Conservation (phyloP, 805 yeast genomes). For the Wickerhamomyces subpelliculosus region DNA sequence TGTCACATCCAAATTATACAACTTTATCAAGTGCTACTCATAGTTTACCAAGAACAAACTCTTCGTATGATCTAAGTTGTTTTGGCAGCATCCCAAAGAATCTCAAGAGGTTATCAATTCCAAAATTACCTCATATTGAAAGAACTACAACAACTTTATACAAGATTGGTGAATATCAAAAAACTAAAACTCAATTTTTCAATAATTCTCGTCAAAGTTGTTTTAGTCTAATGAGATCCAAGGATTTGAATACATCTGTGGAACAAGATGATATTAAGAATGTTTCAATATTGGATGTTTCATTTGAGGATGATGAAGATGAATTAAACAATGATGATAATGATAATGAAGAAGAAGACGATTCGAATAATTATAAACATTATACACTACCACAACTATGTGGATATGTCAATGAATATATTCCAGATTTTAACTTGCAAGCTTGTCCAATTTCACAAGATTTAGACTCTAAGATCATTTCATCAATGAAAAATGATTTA, state of each 20-base stretch:
- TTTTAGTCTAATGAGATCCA: constrained; percentile 9
- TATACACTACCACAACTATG: constrained; percentile 23
- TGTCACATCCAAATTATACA: constrained; percentile 19
- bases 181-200: constrained; percentile 8
- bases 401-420: constrained; percentile 17
- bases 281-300: constrained; percentile 24
- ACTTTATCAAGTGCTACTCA: constrained; percentile 1
- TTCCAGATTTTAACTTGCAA: constrained; percentile 34
- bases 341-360: neutral
- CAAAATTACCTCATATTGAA: constrained; percentile 21
- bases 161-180: constrained; percentile 5
- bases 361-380: neutral
- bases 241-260: constrained; percentile 1
- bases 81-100: constrained; percentile 17
- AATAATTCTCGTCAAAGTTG: constrained; percentile 5
- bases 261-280: constrained; percentile 16
- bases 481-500: constrained; percentile 48
- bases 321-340: constrained; percentile 12
- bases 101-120: constrained; percentile 21
- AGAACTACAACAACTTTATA: constrained; percentile 11
- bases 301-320: constrained; percentile 8
- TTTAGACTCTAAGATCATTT: constrained; percentile 40
- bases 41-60: constrained; percentile 1
- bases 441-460: constrained; percentile 47
- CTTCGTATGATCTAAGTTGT: constrained; percentile 5